Base-by-base conservation (phyloP, 2,329 filamentous ascomycete species). In the Sporothrix dimorphospora region DNA sequence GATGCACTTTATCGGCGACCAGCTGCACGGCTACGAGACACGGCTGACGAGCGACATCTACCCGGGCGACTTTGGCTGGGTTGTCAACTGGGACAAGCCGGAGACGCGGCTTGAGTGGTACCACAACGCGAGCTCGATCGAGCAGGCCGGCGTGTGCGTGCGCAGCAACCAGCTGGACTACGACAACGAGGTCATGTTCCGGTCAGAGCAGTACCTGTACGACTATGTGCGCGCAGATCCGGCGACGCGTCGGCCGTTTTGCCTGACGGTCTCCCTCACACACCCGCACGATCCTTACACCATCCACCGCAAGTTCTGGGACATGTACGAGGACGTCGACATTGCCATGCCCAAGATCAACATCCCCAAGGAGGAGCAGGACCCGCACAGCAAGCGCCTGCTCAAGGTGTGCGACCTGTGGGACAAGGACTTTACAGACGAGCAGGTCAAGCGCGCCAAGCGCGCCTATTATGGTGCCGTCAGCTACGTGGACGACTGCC, bases 1-100 rank as follows among this genome's bases (percentile, higher is more conserved):
- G 87, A 98, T 98, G 94, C 94, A 98, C 82, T 98, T 98, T 80
- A 92, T 97, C 71, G 94, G 94, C 45, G 94, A 98, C 80, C 94
- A 98, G 83, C 86, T 98, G 73, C 94, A 98, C 80, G 94, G 94
- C 40, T 98, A 97, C 78, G 94, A 98, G 84, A 92, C 93, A 78
- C 90, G 94, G 72, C 86, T 98, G 78, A 98, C 94, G n/a, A 93
- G 91, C 76, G 94, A 98, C 81, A 97, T 98, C 79, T 98, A 98
- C 81, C 94, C 94, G 0, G 94, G 92, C 72, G 94, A 98, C 79
- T 94, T 96, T 79, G 94, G 94, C 75, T 98, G 94, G 94, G 91
- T 91, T 14, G 94, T 97, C 75, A 94, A 97, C 83, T 98, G 94
- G 94, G 94, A 98, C 79, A 90, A 94, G 80, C 94, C 94, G 12